A percentile compares a stretch with the other conserved stretches of the same genome.
phyloP scores from a whole-genome alignment of 1,284 basidiomycete species.

The Leccinum brunneo-olivaceum region DNA sequence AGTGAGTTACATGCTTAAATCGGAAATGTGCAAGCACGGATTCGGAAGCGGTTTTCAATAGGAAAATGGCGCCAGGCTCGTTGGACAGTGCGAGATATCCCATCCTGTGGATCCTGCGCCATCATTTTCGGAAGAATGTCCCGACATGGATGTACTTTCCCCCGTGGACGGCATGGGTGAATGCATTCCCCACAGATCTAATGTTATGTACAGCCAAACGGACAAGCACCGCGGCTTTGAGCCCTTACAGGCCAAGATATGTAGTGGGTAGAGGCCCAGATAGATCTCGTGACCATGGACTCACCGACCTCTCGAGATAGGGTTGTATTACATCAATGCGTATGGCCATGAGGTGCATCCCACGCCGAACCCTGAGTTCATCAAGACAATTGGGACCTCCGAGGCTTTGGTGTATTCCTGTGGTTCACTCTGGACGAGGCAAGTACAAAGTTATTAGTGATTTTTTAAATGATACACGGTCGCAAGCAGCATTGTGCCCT shows the following conservation, averaged over 20 bases:
- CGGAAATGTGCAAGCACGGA: conserved; percentile 3
- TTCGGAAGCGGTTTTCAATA: conserved; percentile 26
- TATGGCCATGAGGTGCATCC: conserved; percentile 90
- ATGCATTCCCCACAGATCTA: conserved; percentile 41
- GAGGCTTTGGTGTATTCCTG: conserved; percentile 85
- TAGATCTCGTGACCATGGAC: conserved; percentile 8
- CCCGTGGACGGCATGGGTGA: conserved; percentile 50
- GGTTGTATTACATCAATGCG: conserved; percentile 89
- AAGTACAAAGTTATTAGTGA: conserved; percentile 6
- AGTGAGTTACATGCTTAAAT: conserved; percentile 38
- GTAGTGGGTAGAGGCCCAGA: conserved; percentile 41
- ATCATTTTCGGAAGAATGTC: conserved; percentile 25
- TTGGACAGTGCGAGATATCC: conserved; percentile 96
- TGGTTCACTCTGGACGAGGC: conserved; percentile 91
- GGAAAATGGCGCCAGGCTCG: conserved; percentile 74
- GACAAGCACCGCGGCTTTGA: conserved; percentile 49
- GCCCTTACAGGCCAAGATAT: conserved; percentile 58
- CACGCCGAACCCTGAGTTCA: conserved; percentile 76
- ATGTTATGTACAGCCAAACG: conserved; percentile 62
- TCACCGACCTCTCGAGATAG: conserved; percentile 32
- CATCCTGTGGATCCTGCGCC: conserved; percentile 61
- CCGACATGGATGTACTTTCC: conserved; percentile 32
- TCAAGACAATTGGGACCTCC: conserved; percentile 58
- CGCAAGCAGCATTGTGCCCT: conserved; percentile 73
- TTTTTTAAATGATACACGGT: conserved; percentile 11